These are phyloP conservation scores for Spongospora subterranea DNA, from an alignment of 208 protist species.

Conservation along the genomic window DNA sequence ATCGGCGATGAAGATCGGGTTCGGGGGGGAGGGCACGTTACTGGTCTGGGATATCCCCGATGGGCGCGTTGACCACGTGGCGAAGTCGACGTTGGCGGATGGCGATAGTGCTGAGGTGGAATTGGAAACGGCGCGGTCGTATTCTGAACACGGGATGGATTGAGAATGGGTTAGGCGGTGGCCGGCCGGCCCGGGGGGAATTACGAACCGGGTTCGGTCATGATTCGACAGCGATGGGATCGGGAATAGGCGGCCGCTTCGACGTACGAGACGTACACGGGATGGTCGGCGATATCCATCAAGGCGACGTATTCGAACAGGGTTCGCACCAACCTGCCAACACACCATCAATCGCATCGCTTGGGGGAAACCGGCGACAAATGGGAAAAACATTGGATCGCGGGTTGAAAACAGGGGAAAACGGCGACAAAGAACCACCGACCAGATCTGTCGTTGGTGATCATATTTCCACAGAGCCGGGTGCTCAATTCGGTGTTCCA, in stretches of 20 bases:
- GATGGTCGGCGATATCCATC: not conserved
- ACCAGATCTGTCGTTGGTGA: not conserved
- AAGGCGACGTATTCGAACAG: constrained; percentile 7
- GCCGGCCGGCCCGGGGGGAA: not conserved
- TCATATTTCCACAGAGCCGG: constrained; percentile 40
- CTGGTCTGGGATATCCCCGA: not conserved
- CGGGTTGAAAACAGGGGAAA: not conserved
- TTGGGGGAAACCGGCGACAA: not conserved
- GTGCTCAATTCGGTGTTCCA: not conserved
- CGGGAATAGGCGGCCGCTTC: constrained; percentile 34
- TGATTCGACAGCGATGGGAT: not conserved
- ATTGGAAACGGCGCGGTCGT: constrained; percentile 32
- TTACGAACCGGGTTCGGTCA: constrained; percentile 54
- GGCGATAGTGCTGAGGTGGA: not conserved
- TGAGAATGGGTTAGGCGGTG: not conserved
- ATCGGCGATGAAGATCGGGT: not conserved
- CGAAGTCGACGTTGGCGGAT: constrained; percentile 15
- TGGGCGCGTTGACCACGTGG: not conserved
- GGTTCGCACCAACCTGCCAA: not conserved
- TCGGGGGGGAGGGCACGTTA: too few relatives aligned
- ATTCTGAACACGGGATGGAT: not conserved
- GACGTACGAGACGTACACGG: constrained; percentile 16
- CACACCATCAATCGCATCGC: not conserved
- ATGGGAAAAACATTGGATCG: too few relatives aligned
- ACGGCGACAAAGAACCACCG: not conserved